Evolutionary conservation across 306 rosid genomes (phyloP).

Genomic region (Prunus davidiana): DNA sequence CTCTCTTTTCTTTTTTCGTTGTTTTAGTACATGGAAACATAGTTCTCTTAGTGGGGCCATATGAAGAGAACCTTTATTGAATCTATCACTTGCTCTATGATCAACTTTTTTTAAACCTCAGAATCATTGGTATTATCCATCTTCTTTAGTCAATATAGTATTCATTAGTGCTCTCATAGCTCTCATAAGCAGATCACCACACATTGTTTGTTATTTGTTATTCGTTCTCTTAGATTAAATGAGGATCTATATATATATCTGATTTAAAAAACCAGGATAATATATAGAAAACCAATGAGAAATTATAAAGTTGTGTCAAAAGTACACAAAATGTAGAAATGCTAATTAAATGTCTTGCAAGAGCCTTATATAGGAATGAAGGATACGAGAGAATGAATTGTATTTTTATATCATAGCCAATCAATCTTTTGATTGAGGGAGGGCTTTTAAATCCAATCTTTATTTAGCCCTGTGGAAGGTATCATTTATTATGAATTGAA

Average conservation of each 20-base stretch:
- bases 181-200: not conserved
- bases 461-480: not conserved
- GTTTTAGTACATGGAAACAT: not conserved
- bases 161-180: not conserved
- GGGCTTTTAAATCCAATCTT: not conserved
- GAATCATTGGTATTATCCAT: not conserved
- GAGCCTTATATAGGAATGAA: not conserved
- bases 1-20: not conserved
- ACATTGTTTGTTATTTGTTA: not conserved
- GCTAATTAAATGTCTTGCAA: not conserved
- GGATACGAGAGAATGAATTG: not conserved
- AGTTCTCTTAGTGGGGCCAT: not conserved
- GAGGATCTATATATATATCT: too few relatives aligned
- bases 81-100: not conserved
- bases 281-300: not conserved
- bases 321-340: not conserved
- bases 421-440: not conserved
- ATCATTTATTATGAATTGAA: not conserved
- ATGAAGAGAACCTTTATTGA: not conserved
- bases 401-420: not conserved
- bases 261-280: not conserved
- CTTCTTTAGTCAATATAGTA: not conserved
- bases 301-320: not conserved
- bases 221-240: not conserved
- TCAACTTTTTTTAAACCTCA: not conserved